These are phyloP conservation scores for Ogataea thermomethanolica DNA, from an alignment of 805 yeast genomes.

Conservation along the genomic window DNA sequence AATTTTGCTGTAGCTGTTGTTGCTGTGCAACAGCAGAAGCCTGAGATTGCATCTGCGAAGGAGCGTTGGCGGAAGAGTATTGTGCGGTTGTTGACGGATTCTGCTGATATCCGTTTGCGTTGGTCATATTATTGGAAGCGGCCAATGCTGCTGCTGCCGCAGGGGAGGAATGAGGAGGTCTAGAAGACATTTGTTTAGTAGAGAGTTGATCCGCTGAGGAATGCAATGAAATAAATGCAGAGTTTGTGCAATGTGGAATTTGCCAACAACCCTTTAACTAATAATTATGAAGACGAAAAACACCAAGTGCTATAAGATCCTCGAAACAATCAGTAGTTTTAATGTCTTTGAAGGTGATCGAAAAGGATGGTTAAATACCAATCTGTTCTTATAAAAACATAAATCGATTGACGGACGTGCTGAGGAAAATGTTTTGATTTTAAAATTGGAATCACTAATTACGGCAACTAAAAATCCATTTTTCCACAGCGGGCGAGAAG, in stretches of 20 bases:
- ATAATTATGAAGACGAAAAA: background rate
- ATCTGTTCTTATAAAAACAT: slow-evolving; percentile 11
- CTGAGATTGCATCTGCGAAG: slow-evolving; percentile 17
- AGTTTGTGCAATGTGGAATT: background rate
- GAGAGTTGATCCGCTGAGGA: slow-evolving; percentile 8
- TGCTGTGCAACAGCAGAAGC: slow-evolving; percentile 11
- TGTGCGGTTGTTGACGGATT: slow-evolving; percentile 30
- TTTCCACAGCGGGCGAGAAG: slow-evolving; percentile 4
- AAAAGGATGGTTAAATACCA: slow-evolving; percentile 1
- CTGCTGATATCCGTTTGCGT: slow-evolving; percentile 22
- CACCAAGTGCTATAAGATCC: slow-evolving; percentile 1
- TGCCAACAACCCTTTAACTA: slow-evolving; percentile 1
- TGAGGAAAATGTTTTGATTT: slow-evolving; percentile 11
- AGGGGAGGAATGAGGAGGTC: slow-evolving; percentile 27
- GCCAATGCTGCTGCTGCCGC: slow-evolving; percentile 36
- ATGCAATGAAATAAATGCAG: slow-evolving; percentile 5
- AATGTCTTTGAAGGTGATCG: background rate
- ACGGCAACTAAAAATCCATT: slow-evolving; percentile 6
- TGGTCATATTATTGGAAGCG: slow-evolving; percentile 26
- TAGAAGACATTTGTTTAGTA: slow-evolving; percentile 20
- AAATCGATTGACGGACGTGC: slow-evolving; percentile 5
- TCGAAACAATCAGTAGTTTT: background rate
- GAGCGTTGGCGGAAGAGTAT: slow-evolving; percentile 23
- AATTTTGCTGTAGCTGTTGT: slow-evolving; percentile 13
- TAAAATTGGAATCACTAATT: slow-evolving; percentile 2